Base-by-base conservation (phyloP, 192 early-diverging fungal genomes). In the Coemansia sp. region DNA sequence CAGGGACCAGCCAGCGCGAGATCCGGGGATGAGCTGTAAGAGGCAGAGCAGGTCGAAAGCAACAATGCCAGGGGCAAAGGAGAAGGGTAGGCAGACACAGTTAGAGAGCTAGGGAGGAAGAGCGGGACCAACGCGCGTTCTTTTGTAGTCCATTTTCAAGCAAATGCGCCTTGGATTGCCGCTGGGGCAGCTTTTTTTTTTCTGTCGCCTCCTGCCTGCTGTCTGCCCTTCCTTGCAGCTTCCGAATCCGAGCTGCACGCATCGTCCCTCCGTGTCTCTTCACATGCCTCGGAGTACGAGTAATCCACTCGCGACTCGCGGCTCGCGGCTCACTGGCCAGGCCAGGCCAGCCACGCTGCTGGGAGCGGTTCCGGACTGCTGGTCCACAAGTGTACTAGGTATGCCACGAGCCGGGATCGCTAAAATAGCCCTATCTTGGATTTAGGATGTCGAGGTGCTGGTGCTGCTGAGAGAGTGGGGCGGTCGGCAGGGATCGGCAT, bases 91-190 rank as follows among this genome's bases (percentile, higher is more conserved):
- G 31, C 21, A 47, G 21, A 43, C 34, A 43, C 18, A 25, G 42
- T 43, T 18, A 26, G 10, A 25, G 43, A 33, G 39, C 41, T 31
- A 41, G 16, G 61, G 18, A 35, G 61, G 18, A 35, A 18, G 31
- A 26, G 31, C 12, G 45, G 45, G 45, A 34, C 14, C 53, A 39
- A 9, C 33, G 38, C 36, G 12, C 12, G 20, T 52, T 26, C 48
- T 52, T 52, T 26, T 52, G 48, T 63, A 45, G 61, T 28, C 61
- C 61, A 48, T 47, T 14, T 52, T 23, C 21, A 12, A 47, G 43
- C 43, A 20, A 47, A 47, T 47, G 43, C 43, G 43, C 18, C 20
- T 20, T 47, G 43, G 43, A 47, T 47, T 47, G 43, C 43, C 43
- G 10, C 43, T n/a, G 37, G 41, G 43, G 18, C 7, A 47, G 21